These are phyloP conservation scores for Trypanosoma vivax DNA, from an alignment of 208 protist species.

Conservation along the genomic window DNA sequence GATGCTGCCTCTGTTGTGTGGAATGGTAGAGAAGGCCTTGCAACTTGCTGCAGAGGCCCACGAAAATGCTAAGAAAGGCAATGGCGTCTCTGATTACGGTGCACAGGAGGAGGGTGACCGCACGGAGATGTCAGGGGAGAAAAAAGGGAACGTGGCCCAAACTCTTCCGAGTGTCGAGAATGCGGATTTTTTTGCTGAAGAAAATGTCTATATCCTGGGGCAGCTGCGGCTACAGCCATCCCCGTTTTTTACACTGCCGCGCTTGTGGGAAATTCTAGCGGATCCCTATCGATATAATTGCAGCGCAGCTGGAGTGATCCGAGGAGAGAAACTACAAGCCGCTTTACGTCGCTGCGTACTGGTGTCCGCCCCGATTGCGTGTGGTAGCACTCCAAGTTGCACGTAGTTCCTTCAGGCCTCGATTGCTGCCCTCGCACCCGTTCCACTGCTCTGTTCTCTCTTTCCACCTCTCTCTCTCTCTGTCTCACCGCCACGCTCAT, in stretches of 20 bases:
- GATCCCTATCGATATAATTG: conserved; percentile 31
- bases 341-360: conserved; percentile 70
- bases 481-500: no score
- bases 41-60: conserved; percentile 37
- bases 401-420: neutral
- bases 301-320: conserved; percentile 24
- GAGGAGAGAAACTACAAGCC: conserved; percentile 61
- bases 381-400: neutral
- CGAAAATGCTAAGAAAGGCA: neutral
- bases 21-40: conserved; percentile 46
- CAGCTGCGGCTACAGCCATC: conserved; percentile 58
- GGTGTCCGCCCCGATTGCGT: conserved; percentile 34
- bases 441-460: neutral
- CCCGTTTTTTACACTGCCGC: conserved; percentile 67
- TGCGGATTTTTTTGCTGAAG: conserved; percentile 53
- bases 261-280: conserved; percentile 64
- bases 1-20: conserved; percentile 19
- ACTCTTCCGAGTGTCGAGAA: neutral
- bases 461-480: neutral
- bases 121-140: neutral
- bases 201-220: conserved; percentile 72
- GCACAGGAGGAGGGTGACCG: neutral
- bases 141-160: neutral
- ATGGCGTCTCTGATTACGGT: neutral
- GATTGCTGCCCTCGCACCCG: neutral